Evolutionary conservation across 1,284 basidiomycete genomes (phyloP), one percentile per base, ranked within the genome.

Genomic region (Heterobasidion occidentale): DNA sequence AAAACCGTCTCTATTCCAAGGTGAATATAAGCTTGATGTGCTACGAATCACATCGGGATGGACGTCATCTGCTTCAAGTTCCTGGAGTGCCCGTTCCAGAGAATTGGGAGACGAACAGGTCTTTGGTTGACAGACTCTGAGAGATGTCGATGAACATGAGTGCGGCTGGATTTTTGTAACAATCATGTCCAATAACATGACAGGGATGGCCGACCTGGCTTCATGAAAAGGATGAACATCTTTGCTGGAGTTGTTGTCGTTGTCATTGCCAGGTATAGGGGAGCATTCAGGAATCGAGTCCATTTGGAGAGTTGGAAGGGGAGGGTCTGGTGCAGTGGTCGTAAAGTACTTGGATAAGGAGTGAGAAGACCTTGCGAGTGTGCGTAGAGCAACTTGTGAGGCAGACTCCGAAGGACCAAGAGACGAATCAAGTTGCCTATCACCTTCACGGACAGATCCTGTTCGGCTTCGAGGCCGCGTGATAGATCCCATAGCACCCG

Each of bases 371-470:
- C 27, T 42, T 9, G n/a, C 38, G 14, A 55, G 55, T 36, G 54
- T 46, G n/a, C 38, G 59, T 53, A 57, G 57, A 38, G 58, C 56
- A 52, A 65, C 53, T 60, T 79, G 80, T 52, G 79, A 82, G 36
- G 74, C 79, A 36, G 80, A 81, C 56, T 83, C 74, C 35, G 77
- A 83, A 19, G 81, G 81, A 36, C 71, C 70, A 12, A 84, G 63
- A 44, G 79, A 79, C 7, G 72, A 63, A 50, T 54, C 56, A n/a
- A 63, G 54, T 20, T 53, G 15, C 17, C 42, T 34, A 46, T 35
- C 27, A 34, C 50, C 27, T n/a, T 17, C n/a, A n/a, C 38, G 11
- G 11, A 42, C 38, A 4, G 38, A 42, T 5, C 27, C 27, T 27
- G 27, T 27, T 27, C 6, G 27, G 27, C 27, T 27, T 27, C 27